Percentiles rank a stretch among this genome's conserved stretches.
Evolutionary conservation across 2,329 filamentous ascomycete species (phyloP).

Genomic region (Fusarium paranaense): DNA sequence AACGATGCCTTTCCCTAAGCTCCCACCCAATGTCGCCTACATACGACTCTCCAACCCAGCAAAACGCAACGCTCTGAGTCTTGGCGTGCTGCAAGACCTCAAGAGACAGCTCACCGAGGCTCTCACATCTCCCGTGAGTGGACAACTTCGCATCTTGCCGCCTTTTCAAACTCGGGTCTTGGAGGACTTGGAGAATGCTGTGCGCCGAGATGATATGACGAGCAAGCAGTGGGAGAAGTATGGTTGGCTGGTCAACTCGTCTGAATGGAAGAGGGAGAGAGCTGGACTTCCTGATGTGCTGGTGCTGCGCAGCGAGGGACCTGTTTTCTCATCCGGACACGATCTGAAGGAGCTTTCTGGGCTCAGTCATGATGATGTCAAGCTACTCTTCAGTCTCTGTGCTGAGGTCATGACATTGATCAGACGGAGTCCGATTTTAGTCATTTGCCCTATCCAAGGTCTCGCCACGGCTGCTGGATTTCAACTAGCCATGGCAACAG

Average conservation of each 20-base stretch:
- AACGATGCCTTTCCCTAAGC: slow-evolving; percentile 34
- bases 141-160: slow-evolving; percentile 26
- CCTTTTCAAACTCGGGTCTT: slow-evolving; percentile 20
- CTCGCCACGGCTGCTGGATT: slow-evolving; percentile 42
- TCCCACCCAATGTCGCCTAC: slow-evolving; percentile 29
- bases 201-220: background rate
- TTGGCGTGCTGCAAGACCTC: slow-evolving; percentile 27
- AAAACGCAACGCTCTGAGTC: slow-evolving; percentile 39
- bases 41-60: slow-evolving; percentile 35
- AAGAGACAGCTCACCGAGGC: slow-evolving; percentile 34
- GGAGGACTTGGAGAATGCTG: slow-evolving; percentile 9
- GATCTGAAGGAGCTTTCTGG: slow-evolving; percentile 37
- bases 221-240: slow-evolving; percentile 26
- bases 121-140: slow-evolving; percentile 17
- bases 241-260: slow-evolving; percentile 35
- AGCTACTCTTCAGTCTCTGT: slow-evolving; percentile 32
- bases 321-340: slow-evolving; percentile 40
- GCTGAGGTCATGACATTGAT: slow-evolving; percentile 40
- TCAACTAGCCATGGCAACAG: slow-evolving; percentile 39
- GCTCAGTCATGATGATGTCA: slow-evolving; percentile 25
- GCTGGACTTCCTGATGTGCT: slow-evolving; percentile 34
- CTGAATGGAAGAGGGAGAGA: slow-evolving; percentile 38
- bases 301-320: slow-evolving; percentile 39
- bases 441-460: slow-evolving; percentile 41
- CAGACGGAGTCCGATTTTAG: slow-evolving; percentile 32